A percentile compares a stretch with the other conserved stretches of the same genome.
Conservation (phyloP, 139 green algal species). For the Monoraphidium neglectum region DNA sequence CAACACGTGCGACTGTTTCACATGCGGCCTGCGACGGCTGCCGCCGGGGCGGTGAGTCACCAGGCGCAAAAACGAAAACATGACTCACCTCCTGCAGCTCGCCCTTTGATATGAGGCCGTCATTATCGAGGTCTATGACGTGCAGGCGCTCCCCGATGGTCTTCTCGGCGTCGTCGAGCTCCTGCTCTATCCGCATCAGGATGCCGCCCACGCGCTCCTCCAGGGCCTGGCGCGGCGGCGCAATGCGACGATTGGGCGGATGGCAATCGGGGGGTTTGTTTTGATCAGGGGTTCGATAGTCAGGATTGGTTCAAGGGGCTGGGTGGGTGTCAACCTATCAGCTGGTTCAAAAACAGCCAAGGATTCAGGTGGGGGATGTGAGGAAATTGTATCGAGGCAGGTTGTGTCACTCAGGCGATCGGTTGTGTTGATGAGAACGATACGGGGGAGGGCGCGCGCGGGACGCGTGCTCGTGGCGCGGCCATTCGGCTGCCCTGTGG, state of each 20-base stretch:
- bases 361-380: no score
- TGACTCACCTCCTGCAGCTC: slow-evolving; percentile 56
- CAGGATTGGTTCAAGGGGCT: not conserved
- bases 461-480: no score
- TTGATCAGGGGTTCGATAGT: not conserved
- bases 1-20: no score
- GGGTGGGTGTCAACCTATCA: no score
- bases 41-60: no score
- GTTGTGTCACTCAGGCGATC: no score
- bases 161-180: slow-evolving; percentile 81
- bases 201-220: slow-evolving; percentile 71
- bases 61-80: not conserved
- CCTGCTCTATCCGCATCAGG: slow-evolving; percentile 74
- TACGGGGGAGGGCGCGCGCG: no score
- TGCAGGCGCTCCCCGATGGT: slow-evolving; percentile 59
- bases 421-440: no score
- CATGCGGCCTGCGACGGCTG: no score
- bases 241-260: not conserved
- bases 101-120: slow-evolving; percentile 60
- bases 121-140: slow-evolving; percentile 78
- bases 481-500: no score
- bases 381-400: no score
- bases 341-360: no score
- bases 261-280: not conserved
- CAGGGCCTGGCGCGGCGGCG: not conserved